Percentiles rank a stretch among this genome's conserved stretches.
Conservation (phyloP, 1,139 yeast species). For the Komagataea norvegica region DNA sequence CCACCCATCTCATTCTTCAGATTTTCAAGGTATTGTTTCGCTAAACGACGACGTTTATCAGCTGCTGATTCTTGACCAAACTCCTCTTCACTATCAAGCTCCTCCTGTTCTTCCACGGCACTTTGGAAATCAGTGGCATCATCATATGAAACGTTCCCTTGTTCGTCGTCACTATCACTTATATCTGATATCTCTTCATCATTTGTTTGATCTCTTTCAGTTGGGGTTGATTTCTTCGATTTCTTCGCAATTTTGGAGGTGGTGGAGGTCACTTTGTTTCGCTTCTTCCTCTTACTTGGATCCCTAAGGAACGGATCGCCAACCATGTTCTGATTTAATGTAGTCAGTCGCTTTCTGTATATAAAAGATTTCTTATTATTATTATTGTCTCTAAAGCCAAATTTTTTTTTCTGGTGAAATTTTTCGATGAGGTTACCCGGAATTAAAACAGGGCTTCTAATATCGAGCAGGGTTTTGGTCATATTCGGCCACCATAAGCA, state of each 20-base stretch:
- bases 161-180: conserved; percentile 25
- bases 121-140: conserved; percentile 32
- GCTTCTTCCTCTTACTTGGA: conserved; percentile 50
- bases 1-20: conserved; percentile 58
- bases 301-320: conserved; percentile 61
- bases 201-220: conserved; percentile 10
- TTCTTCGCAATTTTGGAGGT: conserved; percentile 14
- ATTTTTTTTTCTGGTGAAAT: conserved; percentile 6
- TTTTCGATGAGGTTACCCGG: conserved; percentile 19
- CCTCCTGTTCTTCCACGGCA: conserved; percentile 37
- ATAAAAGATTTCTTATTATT: conserved; percentile 3
- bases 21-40: conserved; percentile 86
- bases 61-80: conserved; percentile 77
- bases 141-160: conserved; percentile 30
- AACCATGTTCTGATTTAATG: too few species aligned
- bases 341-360: neutral
- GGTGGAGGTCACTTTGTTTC: conserved; percentile 29
- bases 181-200: conserved; percentile 28
- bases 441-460: neutral
- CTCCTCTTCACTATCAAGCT: conserved; percentile 62
- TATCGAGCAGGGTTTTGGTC: neutral
- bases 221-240: conserved; percentile 5
- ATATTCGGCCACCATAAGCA: too few species aligned
- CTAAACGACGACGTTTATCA: conserved; percentile 89
- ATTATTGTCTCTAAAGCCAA: too few species aligned